These are phyloP conservation scores for Panicum hallii DNA, from an alignment of 202 grass and related monocot species.

Conservation along the genomic window DNA sequence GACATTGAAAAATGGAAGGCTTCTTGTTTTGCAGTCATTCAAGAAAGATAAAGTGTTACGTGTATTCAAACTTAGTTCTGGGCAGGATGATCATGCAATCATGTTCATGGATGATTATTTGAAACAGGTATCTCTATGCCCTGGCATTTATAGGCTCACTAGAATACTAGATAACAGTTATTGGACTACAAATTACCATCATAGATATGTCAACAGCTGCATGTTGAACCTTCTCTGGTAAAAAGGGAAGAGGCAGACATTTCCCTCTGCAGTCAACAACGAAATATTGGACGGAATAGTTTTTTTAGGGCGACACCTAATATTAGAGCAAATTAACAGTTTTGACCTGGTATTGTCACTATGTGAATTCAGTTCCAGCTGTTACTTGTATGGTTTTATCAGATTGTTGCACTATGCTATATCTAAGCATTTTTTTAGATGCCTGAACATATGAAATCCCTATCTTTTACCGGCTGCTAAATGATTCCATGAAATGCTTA, in stretches of 20 bases:
- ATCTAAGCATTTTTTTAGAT: slow-evolving; percentile 11
- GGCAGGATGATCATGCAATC: slow-evolving; percentile 91
- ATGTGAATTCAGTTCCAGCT: not conserved
- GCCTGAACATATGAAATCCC: not conserved
- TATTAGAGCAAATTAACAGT: not conserved
- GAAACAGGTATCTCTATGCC: slow-evolving; percentile 62
- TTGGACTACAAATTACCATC: not conserved
- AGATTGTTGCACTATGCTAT: not conserved
- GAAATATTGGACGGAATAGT: not conserved
- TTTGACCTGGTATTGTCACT: slow-evolving; percentile 3
- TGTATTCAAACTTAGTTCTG: slow-evolving; percentile 87
- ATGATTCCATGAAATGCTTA: no score
- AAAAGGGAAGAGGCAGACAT: not conserved
- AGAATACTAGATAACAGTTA: not conserved
- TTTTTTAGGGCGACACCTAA: not conserved
- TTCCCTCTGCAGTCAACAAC: not conserved
- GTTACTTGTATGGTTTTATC: not conserved
- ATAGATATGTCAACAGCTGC: not conserved
- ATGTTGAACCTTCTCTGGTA: not conserved
- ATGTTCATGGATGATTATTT: slow-evolving; percentile 95
- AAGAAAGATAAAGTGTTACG: slow-evolving; percentile 76
- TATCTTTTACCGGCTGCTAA: no score
- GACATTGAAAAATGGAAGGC: not conserved
- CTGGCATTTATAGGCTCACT: slow-evolving; percentile 17
- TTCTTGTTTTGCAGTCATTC: slow-evolving; percentile 57